Evolutionary conservation across 2,329 filamentous ascomycete species (phyloP).

Genomic region (Cryphonectria nitschkei): DNA sequence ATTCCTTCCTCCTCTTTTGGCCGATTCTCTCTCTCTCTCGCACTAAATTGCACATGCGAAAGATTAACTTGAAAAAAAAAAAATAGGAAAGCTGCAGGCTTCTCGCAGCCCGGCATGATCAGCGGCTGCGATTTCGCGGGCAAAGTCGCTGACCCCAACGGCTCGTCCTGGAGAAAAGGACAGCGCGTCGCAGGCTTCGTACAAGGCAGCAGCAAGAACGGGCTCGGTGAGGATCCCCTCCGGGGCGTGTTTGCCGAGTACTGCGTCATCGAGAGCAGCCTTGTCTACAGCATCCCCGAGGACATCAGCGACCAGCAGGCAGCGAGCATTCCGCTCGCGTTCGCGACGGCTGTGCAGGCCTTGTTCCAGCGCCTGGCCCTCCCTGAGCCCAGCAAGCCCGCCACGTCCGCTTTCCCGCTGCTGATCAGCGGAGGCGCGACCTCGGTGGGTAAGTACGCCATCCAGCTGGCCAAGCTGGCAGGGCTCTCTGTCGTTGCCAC

Average conservation of each 20-base stretch:
- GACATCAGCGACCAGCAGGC: slow-evolving; percentile 35
- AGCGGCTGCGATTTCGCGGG: slow-evolving; percentile 43
- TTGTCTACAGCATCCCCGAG: slow-evolving; percentile 38
- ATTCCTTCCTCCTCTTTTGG: background rate
- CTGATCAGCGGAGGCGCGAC: slow-evolving; percentile 28
- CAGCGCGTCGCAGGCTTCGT: slow-evolving; percentile 42
- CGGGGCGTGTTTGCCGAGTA: slow-evolving; percentile 40
- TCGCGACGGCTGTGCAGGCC: slow-evolving; percentile 48
- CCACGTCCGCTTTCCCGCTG: slow-evolving; percentile 38
- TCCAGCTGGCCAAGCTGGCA: slow-evolving; percentile 30
- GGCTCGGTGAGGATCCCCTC: slow-evolving; percentile 12
- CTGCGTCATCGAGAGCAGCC: slow-evolving; percentile 33
- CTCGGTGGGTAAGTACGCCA: slow-evolving; percentile 26
- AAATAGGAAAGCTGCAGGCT: slow-evolving; percentile 32
- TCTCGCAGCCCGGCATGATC: slow-evolving; percentile 33
- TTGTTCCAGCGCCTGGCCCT: slow-evolving; percentile 37
- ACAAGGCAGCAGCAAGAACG: slow-evolving; percentile 34
- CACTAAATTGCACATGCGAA: background rate
- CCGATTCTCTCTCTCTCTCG: background rate
- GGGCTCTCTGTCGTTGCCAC: slow-evolving; percentile 30
- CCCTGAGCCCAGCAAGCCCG: slow-evolving; percentile 38
- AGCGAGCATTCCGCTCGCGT: slow-evolving; percentile 41
- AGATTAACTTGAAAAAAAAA: background rate
- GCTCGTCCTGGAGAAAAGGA: slow-evolving; percentile 36
- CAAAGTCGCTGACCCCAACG: slow-evolving; percentile 37